phyloP scores from a whole-genome alignment of 1,139 yeast genomes.

The Hemisphaericaspora xylanilytica region DNA sequence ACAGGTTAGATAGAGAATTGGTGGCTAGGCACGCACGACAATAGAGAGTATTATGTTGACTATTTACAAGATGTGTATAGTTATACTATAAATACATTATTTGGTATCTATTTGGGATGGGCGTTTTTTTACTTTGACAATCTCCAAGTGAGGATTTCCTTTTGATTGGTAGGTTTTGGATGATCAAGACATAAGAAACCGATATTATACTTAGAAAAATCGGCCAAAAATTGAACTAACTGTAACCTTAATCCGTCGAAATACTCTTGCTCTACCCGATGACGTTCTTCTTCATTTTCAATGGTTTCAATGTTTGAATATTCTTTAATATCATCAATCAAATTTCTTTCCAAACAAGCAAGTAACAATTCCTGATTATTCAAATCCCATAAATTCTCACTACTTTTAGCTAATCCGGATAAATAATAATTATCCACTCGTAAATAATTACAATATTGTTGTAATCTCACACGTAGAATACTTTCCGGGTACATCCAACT shows the following conservation, averaged over 20 bases:
- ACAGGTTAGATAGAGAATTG: slow-evolving; percentile 1
- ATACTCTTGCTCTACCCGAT: slow-evolving; percentile 12
- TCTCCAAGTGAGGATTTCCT: slow-evolving; percentile 10
- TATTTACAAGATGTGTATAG: neutral
- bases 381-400: slow-evolving; percentile 46
- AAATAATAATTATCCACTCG: slow-evolving; percentile 52
- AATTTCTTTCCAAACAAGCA: slow-evolving; percentile 51
- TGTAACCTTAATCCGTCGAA: slow-evolving; percentile 24
- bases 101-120: no score
- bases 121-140: neutral
- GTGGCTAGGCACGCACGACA: neutral
- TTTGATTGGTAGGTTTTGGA: slow-evolving; percentile 5
- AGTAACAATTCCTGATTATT: slow-evolving; percentile 41
- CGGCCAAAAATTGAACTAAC: slow-evolving; percentile 32
- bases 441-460: slow-evolving; percentile 42
- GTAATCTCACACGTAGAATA: slow-evolving; percentile 37
- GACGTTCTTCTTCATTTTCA: neutral
- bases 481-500: slow-evolving; percentile 34
- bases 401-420: slow-evolving; percentile 32
- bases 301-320: slow-evolving; percentile 16
- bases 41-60: neutral
- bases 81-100: no score
- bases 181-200: slow-evolving; percentile 30
- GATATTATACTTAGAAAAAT: slow-evolving; percentile 32
- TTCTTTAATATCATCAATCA: slow-evolving; percentile 29